Evolutionary conservation across 805 yeast species (phyloP), one percentile per base, ranked within the genome.

Genomic region (Candida verbasci): DNA sequence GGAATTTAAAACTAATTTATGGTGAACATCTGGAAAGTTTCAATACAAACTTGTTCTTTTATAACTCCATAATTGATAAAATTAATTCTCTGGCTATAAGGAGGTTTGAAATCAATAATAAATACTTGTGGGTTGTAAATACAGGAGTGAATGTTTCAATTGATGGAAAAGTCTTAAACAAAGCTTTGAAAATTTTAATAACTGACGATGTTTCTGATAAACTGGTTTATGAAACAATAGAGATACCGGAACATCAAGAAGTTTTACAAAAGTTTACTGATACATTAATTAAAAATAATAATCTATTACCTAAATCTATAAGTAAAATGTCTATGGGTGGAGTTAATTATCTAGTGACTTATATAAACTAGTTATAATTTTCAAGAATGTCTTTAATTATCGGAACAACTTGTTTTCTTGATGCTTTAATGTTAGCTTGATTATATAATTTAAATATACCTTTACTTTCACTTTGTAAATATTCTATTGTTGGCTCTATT

Each of bases 351-450:
- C 9, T 36, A 34, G 29, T 42, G 9, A 42, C 40, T 28, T 39
- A 31, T 30, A 16, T 41, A 24, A 9, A 7, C 10, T 31, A 21
- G 21, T 17, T 12, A 14, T 26, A 16, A 21, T 29, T 26, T 33
- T 61, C 66, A 18, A 66, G 39, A 20, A 54, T 48, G 1, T 46
- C 48, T 52, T 68, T 65, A 14, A 68, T 58, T 9, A 55, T 56
- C 3, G 97, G 97, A 4, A 86, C 95, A 9, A 88, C 86, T 53
- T 85, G 94, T 54, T 89, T 89, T 49, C 97, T 72, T 24, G 93
- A 83, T 1, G 91, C 89, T 6, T 60, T 55, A 10, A 71, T 49
- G 41, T 82, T 78, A 4, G 36, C 43, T 43, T 68, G 70, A 52
- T 82, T 83, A 44, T 43, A 62, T 6, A 65, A 44, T 31, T 43